Conservation (phyloP, 2,329 filamentous ascomycete genomes). For the Ceratocystis albifundus region DNA sequence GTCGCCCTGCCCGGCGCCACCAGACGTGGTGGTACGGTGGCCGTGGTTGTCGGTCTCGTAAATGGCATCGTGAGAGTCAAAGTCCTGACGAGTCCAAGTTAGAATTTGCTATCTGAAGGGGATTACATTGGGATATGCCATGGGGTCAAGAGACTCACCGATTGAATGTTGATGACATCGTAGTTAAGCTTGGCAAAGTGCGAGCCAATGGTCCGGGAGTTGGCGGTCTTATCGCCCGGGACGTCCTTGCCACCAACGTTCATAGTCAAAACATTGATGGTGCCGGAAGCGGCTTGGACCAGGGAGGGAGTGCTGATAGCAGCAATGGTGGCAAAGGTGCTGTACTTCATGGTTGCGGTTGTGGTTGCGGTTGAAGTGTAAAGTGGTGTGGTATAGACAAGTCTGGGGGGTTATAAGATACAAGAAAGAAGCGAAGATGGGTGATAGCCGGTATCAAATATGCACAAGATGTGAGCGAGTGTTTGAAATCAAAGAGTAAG, state of each 20-base stretch:
- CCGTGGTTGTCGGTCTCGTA: slow-evolving; percentile 50
- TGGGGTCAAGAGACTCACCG: slow-evolving; percentile 32
- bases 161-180: slow-evolving; percentile 54
- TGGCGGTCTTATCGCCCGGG: slow-evolving; percentile 48
- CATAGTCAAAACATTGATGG: slow-evolving; percentile 44
- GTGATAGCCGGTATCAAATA: background rate
- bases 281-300: slow-evolving; percentile 26
- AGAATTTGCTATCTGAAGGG: background rate
- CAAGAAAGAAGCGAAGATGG: background rate
- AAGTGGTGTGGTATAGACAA: background rate
- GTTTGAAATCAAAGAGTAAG: background rate
- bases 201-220: slow-evolving; percentile 45
- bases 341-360: slow-evolving; percentile 20
- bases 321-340: slow-evolving; percentile 13
- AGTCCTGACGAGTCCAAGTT: slow-evolving; percentile 35
- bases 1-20: too few relatives aligned
- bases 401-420: background rate
- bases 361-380: background rate
- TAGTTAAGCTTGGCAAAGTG: slow-evolving; percentile 46
- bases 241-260: slow-evolving; percentile 52
- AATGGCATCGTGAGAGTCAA: slow-evolving; percentile 55
- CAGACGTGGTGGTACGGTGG: slow-evolving; percentile 51
- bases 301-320: slow-evolving; percentile 18
- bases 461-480: background rate
- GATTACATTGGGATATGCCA: background rate